Evolutionary conservation across 306 rosid genomes (phyloP), one percentile per base, ranked within the genome.

Genomic region (Prunus salicina): DNA sequence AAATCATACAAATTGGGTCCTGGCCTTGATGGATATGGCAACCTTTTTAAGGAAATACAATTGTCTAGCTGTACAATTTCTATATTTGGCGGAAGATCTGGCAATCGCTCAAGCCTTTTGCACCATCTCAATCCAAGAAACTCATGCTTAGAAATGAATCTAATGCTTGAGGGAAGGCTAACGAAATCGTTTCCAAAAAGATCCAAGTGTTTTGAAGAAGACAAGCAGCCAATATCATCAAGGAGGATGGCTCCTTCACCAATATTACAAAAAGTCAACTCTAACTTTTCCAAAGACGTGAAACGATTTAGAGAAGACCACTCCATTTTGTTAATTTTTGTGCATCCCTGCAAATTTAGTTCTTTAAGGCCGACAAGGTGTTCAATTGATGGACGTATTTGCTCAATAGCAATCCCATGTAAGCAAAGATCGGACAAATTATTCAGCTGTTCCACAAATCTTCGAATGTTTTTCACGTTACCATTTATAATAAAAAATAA

Each of bases 101-200:
- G 27, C 27, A 25, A 25, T 25, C 27, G 27, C 27, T 25, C 27
- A 25, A 25, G 27, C 27, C 27, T 81, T 45, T 8, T 0, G 69
- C 81, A 81, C 5, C 7, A 0, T 0, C 0, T 2, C 12, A 81
- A n/a, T 0, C 0, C 0, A 20, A 76, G 15, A 1, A 0, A 0
- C 13, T 0, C 12, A 2, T 76, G 60, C 50, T 34, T 60, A 12
- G 72, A 46, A 60, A 81, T 78, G 64, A 45, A 13, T 5, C 18
- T 47, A 9, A 81, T 19, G 74, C 78, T 76, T 7, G 27, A 12
- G 0, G 78, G 84, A 22, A 81, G 56, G n/a, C 19, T 18, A 22
- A 30, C 34, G 61, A 81, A 81, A 2, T 2, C 34, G 12, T 81
- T 81, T 14, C 75, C 71, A 18, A 22, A 0, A 0, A 71, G 56